These are phyloP conservation scores for Zostera marina DNA, from an alignment of 116 monocot genomes.

Conservation along the genomic window DNA sequence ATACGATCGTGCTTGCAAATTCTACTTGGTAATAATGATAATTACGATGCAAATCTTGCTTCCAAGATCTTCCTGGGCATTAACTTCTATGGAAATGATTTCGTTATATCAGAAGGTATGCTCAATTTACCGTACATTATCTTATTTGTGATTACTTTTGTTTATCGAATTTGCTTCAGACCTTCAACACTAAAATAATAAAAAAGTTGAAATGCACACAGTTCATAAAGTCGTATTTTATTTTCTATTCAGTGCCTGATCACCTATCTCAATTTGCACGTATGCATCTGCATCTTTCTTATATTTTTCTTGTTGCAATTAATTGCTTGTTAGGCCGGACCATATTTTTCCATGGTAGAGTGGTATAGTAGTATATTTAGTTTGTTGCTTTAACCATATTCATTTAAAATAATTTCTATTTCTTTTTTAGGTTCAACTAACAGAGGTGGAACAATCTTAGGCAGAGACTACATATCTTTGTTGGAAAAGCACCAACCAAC, in stretches of 20 bases:
- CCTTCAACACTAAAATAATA: background rate
- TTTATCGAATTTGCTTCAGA: background rate
- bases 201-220: background rate
- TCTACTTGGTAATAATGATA: constrained; percentile 37
- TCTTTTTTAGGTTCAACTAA: constrained; percentile 16
- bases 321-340: background rate
- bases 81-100: constrained; percentile 97
- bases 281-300: no score
- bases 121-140: background rate
- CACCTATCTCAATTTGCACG: no score
- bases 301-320: background rate
- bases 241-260: no score
- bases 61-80: constrained; percentile 73
- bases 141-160: background rate
- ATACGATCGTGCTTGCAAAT: constrained; percentile 34
- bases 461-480: constrained; percentile 52
- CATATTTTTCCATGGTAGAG: background rate
- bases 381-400: background rate
- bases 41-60: constrained; percentile 12
- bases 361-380: background rate
- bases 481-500: constrained; percentile 58
- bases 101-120: constrained; percentile 52
- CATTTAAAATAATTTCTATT: background rate
- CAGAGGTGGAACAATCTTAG: constrained; percentile 58
- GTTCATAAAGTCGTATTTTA: background rate